phyloP scores from a whole-genome alignment of 108 stramenopile genomes.

The Craspedostauros australis region DNA sequence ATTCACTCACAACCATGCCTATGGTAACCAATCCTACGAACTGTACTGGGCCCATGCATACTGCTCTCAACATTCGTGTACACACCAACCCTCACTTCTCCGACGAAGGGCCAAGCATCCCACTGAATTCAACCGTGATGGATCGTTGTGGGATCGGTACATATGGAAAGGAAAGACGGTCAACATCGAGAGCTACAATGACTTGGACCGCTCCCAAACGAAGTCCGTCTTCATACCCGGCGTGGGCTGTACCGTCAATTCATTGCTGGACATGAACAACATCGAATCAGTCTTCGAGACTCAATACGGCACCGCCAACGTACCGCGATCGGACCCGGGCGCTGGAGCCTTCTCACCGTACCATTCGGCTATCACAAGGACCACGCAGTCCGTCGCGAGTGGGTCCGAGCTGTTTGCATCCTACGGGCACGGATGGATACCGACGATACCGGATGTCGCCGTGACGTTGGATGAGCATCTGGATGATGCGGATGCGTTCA shows the following conservation, averaged over 20 bases:
- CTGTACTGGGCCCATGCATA: no score
- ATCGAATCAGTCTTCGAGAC: slow-evolving; percentile 27
- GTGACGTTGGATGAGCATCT: slow-evolving; percentile 30
- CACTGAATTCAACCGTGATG: slow-evolving; percentile 21
- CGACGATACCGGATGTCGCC: slow-evolving; percentile 28
- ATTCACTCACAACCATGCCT: no score
- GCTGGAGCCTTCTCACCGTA: slow-evolving; percentile 63
- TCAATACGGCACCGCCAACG: slow-evolving; percentile 42
- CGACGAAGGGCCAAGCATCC: slow-evolving; percentile 7
- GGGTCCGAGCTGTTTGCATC: slow-evolving; percentile 65
- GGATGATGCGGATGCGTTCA: slow-evolving; percentile 35
- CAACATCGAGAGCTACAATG: slow-evolving; percentile 29
- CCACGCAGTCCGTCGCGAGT: slow-evolving; percentile 29
- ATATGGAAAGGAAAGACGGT: slow-evolving; percentile 39
- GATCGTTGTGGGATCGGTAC: slow-evolving; percentile 48
- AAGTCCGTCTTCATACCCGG: slow-evolving; percentile 43
- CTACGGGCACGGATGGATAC: slow-evolving; percentile 67
- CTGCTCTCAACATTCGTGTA: no score
- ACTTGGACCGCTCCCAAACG: slow-evolving; percentile 8
- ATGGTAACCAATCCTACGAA: no score
- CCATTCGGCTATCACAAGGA: no score
- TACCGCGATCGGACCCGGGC: slow-evolving; percentile 47
- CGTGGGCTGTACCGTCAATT: slow-evolving; percentile 52
- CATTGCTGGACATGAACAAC: slow-evolving; percentile 38
- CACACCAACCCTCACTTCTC: no score